Evolutionary conservation across 1,139 yeast species (phyloP).

Genomic region (Eremothecium coryli): DNA sequence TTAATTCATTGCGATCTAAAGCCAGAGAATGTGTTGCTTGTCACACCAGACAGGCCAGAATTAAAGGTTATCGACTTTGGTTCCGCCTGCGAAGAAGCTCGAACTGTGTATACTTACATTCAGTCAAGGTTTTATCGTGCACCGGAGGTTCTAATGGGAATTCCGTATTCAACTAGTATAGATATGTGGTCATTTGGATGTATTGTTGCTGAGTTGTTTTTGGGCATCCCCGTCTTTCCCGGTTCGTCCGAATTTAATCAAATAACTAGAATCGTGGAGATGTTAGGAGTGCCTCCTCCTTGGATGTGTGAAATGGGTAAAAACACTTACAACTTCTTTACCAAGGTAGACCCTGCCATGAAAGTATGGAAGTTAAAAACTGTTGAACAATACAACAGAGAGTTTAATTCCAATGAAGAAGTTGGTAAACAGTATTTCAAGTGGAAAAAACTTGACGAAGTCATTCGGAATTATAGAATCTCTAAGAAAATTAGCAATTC

Average conservation of each 20-base stretch:
- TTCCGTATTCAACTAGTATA: conserved; percentile 83
- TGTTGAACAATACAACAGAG: conserved; percentile 51
- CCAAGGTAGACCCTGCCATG: conserved; percentile 34
- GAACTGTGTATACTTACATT: conserved; percentile 84
- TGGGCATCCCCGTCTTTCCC: conserved; percentile 92
- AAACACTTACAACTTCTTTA: conserved; percentile 63
- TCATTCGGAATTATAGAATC: conserved; percentile 64
- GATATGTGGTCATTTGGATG: conserved; percentile 99
- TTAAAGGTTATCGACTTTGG: conserved; percentile 96
- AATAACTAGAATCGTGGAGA: conserved; percentile 68
- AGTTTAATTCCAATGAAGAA: conserved; percentile 52
- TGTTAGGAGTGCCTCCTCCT: conserved; percentile 79
- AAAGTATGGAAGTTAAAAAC: conserved; percentile 43
- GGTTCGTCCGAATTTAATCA: conserved; percentile 94
- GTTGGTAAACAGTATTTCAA: conserved; percentile 81
- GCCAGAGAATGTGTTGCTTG: conserved; percentile 85
- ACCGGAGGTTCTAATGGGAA: conserved; percentile 88
- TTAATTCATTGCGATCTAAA: conserved; percentile 93
- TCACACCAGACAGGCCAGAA: conserved; percentile 76
- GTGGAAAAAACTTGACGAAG: conserved; percentile 61
- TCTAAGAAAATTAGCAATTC: conserved; percentile 67
- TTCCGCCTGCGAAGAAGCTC: conserved; percentile 86
- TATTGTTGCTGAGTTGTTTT: conserved; percentile 83
- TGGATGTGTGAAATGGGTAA: conserved; percentile 98
- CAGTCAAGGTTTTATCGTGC: conserved; percentile 94